Conservation (phyloP, 2,329 filamentous ascomycete genomes). For the Epichloe festucae region DNA sequence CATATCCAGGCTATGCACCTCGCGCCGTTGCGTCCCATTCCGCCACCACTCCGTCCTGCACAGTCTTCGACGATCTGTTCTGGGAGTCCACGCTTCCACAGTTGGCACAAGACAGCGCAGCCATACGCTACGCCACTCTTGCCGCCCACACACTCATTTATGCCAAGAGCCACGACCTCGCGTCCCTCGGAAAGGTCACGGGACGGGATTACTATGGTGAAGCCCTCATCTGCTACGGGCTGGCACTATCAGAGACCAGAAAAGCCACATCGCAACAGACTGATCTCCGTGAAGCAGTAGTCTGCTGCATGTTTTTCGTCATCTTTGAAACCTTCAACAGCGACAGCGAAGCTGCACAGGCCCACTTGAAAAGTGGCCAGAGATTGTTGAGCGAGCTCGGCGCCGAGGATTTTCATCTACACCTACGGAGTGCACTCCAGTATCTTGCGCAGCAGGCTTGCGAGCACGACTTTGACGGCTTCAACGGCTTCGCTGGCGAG, state of each 20-base stretch:
- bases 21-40: neutral
- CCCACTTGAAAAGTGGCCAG: constrained; percentile 24
- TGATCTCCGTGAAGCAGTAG: constrained; percentile 16
- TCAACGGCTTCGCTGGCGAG: neutral
- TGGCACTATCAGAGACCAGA: constrained; percentile 17
- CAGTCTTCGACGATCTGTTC: constrained; percentile 20
- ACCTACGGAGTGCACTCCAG: constrained; percentile 10
- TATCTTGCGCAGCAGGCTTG: constrained; percentile 11
- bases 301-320: constrained; percentile 25
- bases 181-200: constrained; percentile 3
- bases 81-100: constrained; percentile 23
- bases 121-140: constrained; percentile 24
- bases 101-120: constrained; percentile 19
- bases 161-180: constrained; percentile 10
- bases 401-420: constrained; percentile 5
- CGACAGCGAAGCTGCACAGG: constrained; percentile 20
- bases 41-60: neutral
- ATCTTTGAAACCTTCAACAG: constrained; percentile 25
- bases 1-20: neutral
- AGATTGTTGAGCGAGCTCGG: constrained; percentile 22
- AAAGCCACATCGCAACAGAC: constrained; percentile 8
- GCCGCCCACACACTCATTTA: constrained; percentile 23
- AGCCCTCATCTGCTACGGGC: constrained; percentile 21
- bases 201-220: constrained; percentile 16
- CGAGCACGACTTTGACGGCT: neutral